Conservation (phyloP, 352 stramenopile species). For the Pythium graminicola region DNA sequence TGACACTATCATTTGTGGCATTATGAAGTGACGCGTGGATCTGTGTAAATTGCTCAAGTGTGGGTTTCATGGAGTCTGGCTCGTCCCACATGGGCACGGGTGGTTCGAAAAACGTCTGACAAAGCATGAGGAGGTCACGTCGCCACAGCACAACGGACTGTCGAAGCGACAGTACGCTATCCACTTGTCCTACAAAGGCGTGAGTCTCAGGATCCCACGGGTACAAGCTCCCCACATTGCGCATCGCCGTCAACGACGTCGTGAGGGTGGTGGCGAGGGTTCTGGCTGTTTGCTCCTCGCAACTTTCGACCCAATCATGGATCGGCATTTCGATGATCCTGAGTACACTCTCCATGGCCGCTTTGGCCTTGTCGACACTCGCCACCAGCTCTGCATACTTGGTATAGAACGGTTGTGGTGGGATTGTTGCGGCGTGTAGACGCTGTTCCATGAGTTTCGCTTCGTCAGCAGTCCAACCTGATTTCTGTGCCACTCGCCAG, state of each 20-base stretch:
- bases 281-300: slow-evolving; percentile 6
- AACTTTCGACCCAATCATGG: slow-evolving; percentile 26
- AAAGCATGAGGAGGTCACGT: slow-evolving; percentile 1
- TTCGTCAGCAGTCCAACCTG: slow-evolving; percentile 57
- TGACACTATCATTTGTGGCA: neutral
- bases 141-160: slow-evolving; percentile 4
- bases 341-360: neutral
- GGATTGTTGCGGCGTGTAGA: slow-evolving; percentile 27
- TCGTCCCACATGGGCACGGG: slow-evolving; percentile 3
- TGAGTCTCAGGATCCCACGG: neutral
- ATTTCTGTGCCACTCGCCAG: slow-evolving; percentile 33
- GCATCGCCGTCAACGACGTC: neutral
- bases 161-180: neutral
- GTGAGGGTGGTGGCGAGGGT: slow-evolving; percentile 2
- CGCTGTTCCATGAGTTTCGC: slow-evolving; percentile 64
- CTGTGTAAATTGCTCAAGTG: slow-evolving; percentile 2
- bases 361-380: neutral
- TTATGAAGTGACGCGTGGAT: neutral
- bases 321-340: neutral
- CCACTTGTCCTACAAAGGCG: neutral
- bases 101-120: slow-evolving; percentile 3
- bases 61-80: neutral
- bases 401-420: slow-evolving; percentile 7
- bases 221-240: neutral
- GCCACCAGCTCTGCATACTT: neutral